Conservation (phyloP, 2,329 filamentous ascomycete species). For the Coniochaeta prunicola region DNA sequence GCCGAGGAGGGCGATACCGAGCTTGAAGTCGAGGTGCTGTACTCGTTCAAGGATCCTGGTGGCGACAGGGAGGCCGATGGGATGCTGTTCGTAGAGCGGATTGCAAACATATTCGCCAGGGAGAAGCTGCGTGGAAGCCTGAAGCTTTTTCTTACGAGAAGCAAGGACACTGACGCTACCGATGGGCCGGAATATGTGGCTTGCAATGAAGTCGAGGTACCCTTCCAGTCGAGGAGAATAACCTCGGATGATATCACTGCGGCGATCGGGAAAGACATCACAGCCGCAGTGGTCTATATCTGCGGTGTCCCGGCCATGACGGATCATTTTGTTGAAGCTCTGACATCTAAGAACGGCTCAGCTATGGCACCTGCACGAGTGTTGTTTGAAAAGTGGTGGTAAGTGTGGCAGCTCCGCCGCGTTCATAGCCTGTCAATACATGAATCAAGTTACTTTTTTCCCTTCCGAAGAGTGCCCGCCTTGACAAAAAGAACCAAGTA, state of each 20-base stretch:
- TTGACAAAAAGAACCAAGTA: neutral
- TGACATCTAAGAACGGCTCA: slow-evolving; percentile 23
- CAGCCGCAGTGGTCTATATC: slow-evolving; percentile 51
- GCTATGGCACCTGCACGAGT: slow-evolving; percentile 20
- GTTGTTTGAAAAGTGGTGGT: slow-evolving; percentile 31
- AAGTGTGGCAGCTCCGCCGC: slow-evolving; percentile 7
- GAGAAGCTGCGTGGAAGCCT: slow-evolving; percentile 31
- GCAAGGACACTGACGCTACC: slow-evolving; percentile 12
- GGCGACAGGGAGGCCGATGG: slow-evolving; percentile 18
- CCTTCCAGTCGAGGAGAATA: slow-evolving; percentile 32
- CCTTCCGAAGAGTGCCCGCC: no score
- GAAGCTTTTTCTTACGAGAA: slow-evolving; percentile 39
- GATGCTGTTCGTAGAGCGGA: slow-evolving; percentile 45
- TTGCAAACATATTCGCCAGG: slow-evolving; percentile 32
- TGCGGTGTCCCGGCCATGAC: slow-evolving; percentile 65
- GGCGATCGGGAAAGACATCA: slow-evolving; percentile 28
- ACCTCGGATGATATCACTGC: slow-evolving; percentile 30
- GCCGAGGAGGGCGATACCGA: slow-evolving; percentile 26
- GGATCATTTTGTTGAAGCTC: slow-evolving; percentile 50
- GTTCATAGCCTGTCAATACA: neutral
- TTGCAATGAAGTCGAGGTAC: slow-evolving; percentile 15
- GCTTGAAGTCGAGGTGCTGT: slow-evolving; percentile 52
- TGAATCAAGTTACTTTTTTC: no score
- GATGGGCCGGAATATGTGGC: slow-evolving; percentile 8
- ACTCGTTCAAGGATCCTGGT: slow-evolving; percentile 40